Evolutionary conservation across 352 stramenopile genomes (phyloP), one percentile per base, ranked within the genome.

Genomic region (Pythium graminicola): DNA sequence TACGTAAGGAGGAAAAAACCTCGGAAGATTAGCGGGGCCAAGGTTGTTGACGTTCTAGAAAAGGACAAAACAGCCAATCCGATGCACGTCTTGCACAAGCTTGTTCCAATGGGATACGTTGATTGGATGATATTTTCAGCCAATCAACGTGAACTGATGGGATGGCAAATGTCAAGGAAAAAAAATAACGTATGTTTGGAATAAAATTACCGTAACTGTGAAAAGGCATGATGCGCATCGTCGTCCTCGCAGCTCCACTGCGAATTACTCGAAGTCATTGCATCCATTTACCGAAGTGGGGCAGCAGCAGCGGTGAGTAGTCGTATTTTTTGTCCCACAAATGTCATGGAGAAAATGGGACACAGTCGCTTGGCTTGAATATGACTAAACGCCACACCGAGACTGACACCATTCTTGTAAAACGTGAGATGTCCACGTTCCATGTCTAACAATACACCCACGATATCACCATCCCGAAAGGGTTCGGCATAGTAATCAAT

Each of bases 361-460:
- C 64, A 76, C 24, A 93, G 64, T 27, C 69, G 70, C 54, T 82
- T 84, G 4, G 66, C 60, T 22, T 69, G 65, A 49, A 93, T 76
- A 42, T 79, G 68, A 23, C 59, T 64, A 54, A 86, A 93, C 2
- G 81, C 79, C 19, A 89, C 65, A 23, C 81, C 79, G n/a, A 93
- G 73, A 54, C 74, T 80, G 46, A 57, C 67, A 24, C 80, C 76
- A 38, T 93, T 93, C 40, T 83, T 69, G 62, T 87, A 93, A 46
- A 93, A 93, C 36, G 67, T 87, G 36, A 93, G 51, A 20, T 72
- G 65, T 3, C 79, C 72, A 23, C 79, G 75, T 57, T 89, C 74
- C 73, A 86, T 89, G 47, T 93, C 81, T 7, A 90, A 59, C 43
- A 90, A 56, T 35, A 84, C 71, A 9, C 81, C 81, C 1, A 93